Evolutionary conservation across 192 early-diverging fungal genomes (phyloP), one percentile per base, ranked within the genome.

Genomic region (Linnemannia hyalina): DNA sequence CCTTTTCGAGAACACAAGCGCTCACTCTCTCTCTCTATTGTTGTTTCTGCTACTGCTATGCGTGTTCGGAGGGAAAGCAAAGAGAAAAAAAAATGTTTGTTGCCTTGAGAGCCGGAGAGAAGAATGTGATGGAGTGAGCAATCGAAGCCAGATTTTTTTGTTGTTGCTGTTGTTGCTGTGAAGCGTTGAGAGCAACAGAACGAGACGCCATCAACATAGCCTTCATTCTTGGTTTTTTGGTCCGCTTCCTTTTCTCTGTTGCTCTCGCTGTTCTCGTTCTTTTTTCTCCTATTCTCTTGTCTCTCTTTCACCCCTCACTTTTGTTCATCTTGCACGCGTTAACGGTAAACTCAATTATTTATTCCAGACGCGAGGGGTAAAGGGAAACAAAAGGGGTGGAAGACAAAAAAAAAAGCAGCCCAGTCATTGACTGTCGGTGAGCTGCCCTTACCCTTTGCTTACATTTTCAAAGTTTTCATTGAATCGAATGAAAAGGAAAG

Each of bases 301-400:
- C 20, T 60, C 55, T 5, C 9, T 6, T 26, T 23, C 6, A 40
- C 38, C 38, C 38, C n/a, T 60, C n/a, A 26, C 23, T 8, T 60
- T 60, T 26, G 20, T 60, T 18, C n/a, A 26, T 26, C 60, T 32
- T 29, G 60, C 60, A 15, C 60, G 29, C 60, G 60, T 65, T 57
- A 65, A 65, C 60, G 60, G 60, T 65, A 65, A 65, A 65, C 60
- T 11, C 60, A 65, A 65, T 32, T 65, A 65, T 65, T 32, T 65
- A 65, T 65, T 65, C 26, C 60, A 32, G 60, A 6, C 49, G 29
- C 60, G 60, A 65, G 60, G 60, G 26, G 60, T 32, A 13, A 63
- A 11, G 11, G 11, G 29, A 15, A 29, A 65, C 26, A 32, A 65
- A 65, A 65, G 60, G 3, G 10, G 32, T 23, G 52, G 20, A 54